Evolutionary conservation across 257 asterid species (phyloP), one percentile per base, ranked within the genome.

Genomic region (Salvia rosmarinus): DNA sequence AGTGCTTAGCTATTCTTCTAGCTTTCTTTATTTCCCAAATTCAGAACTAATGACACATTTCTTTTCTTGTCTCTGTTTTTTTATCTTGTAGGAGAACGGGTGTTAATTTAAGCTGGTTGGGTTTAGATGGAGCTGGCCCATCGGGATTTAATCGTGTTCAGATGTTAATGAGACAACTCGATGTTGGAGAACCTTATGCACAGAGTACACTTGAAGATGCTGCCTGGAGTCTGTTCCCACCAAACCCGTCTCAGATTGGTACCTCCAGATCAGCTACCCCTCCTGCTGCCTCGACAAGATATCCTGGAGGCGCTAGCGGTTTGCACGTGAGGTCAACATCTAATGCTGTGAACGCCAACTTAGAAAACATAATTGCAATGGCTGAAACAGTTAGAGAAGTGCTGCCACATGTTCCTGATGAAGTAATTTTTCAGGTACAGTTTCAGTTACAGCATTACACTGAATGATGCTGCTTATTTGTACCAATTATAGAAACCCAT

Each of bases 121-220:
- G 92, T 67, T 77, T 88, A 67, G 96, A 90, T 52, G 91, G 89
- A 76, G 91, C 95, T 44, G 86, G 96, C 61, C 88, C 92, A 1
- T 86, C 92, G 68, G 92, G 95, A 77, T 75, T 90, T 58, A 87
- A 89, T 51, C 85, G 90, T 51, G 91, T 90, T 69, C 95, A 86
- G 86, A 86, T 84, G 95, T 83, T 90, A 85, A 90, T 90, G 95
- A 84, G 96, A 80, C 96, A 90, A 70, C 88, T 90, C 32, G 92
- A 91, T 65, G 96, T 88, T 64, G 96, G 96, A 78, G 96, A 90
- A 73, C 83, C 87, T 11, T 89, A 89, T 68, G 86, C 90, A 28
- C 91, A 87, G 72, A 84, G 84, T 49, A 78, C 95, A 21, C 82
- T 85, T 44, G 95, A 88, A 37, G 96, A 90, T 76, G 79, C 89